Percentiles rank a stretch among this genome's conserved stretches.
Evolutionary conservation across 805 yeast genomes (phyloP).

Genomic region (Saccharomycopsis sp.): DNA sequence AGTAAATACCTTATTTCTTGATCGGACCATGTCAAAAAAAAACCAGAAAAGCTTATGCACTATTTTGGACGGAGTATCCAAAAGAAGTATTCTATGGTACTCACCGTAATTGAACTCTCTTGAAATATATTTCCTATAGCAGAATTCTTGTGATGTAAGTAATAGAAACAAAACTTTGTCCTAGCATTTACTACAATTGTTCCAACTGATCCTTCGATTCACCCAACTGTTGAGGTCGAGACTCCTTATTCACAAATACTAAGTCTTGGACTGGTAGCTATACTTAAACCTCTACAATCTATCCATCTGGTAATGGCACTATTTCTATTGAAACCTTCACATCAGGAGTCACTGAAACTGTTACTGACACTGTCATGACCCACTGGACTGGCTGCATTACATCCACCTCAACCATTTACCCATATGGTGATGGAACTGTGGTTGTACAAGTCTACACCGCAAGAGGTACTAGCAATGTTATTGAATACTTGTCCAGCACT

Average conservation of each 20-base stretch:
- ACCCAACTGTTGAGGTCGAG: constrained; percentile 13
- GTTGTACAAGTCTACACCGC: no score
- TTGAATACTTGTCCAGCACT: not conserved
- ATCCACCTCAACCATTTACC: not conserved
- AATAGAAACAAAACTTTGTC: not conserved
- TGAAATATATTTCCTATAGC: no score
- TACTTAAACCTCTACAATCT: not conserved
- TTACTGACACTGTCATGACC: not conserved
- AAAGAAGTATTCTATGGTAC: no score
- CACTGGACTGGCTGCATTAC: not conserved
- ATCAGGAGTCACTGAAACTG: not conserved
- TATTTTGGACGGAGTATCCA: no score
- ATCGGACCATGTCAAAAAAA: no score
- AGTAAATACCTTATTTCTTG: no score
- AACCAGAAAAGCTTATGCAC: no score
- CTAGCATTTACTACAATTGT: constrained; percentile 4
- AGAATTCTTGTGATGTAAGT: no score
- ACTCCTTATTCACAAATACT: not conserved
- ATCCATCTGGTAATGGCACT: not conserved
- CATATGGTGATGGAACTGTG: not conserved
- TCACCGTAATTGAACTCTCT: no score
- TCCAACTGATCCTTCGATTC: constrained; percentile 1
- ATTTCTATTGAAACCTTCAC: not conserved
- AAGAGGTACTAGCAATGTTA: no score
- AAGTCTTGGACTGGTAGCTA: not conserved